phyloP scores from a whole-genome alignment of 345 rosid species.

The Moricandia arvensis region DNA sequence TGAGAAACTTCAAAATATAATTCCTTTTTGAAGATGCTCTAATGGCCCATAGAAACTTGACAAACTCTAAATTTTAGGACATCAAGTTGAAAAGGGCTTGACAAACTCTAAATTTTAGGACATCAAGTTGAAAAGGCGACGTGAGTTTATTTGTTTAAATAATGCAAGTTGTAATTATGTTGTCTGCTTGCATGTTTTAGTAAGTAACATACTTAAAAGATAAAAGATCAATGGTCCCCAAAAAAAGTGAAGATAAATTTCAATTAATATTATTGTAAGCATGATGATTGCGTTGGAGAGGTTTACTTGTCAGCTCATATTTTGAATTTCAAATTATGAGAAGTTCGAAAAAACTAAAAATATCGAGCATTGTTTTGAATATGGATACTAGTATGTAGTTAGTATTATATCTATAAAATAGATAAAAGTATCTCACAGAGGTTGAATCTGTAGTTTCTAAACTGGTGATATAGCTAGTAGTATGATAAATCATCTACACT shows the following conservation, averaged over 20 bases:
- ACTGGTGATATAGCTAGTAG: background rate
- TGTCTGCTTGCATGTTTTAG: conserved; percentile 36
- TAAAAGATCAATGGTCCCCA: background rate
- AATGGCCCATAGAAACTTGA: background rate
- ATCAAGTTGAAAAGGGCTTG: conserved; percentile 16
- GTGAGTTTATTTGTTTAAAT: conserved; percentile 15
- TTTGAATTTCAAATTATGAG: conserved; percentile 18
- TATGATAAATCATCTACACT: background rate
- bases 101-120: conserved; percentile 17
- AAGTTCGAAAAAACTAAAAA: background rate
- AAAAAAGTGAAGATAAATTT: background rate
- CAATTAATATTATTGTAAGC: conserved; percentile 1
- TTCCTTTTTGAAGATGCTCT: no score
- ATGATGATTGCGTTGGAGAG: conserved; percentile 24
- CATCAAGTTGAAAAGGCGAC: conserved; percentile 25
- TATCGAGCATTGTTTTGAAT: no score
- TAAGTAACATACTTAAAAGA: conserved; percentile 22
- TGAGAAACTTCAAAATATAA: no score
- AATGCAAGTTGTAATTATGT: conserved; percentile 35
- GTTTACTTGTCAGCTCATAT: background rate
- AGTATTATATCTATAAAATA: background rate
- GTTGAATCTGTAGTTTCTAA: background rate
- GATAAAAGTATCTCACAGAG: no score
- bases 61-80: conserved; percentile 18
- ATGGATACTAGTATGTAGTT: background rate